These are phyloP conservation scores for Fistulifera solaris DNA, from an alignment of 108 stramenopile species.

Conservation along the genomic window DNA sequence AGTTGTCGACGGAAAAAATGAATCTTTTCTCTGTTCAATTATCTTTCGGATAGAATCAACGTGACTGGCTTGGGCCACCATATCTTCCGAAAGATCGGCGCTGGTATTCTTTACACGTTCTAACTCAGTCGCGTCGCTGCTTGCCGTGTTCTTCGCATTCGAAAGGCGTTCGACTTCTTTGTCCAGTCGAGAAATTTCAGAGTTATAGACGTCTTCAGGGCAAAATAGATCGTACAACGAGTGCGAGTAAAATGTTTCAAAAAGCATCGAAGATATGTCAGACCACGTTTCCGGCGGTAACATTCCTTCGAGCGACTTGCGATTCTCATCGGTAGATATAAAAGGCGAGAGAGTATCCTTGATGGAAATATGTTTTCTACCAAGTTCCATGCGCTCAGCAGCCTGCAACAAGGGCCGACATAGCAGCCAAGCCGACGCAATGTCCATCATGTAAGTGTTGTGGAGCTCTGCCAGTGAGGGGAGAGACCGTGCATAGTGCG, in stretches of 20 bases:
- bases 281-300: constrained; percentile 35
- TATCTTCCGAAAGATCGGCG: constrained; percentile 38
- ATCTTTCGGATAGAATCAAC: constrained; percentile 27
- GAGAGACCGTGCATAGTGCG: constrained; percentile 42
- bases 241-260: constrained; percentile 61
- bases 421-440: constrained; percentile 60
- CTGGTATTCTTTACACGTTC: constrained; percentile 37
- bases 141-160: constrained; percentile 32
- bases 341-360: too few relatives aligned
- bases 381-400: constrained; percentile 8
- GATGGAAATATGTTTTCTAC: too few relatives aligned
- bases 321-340: background rate
- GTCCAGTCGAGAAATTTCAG: constrained; percentile 54
- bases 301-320: constrained; percentile 16
- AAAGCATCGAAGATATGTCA: constrained; percentile 41
- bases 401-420: constrained; percentile 50
- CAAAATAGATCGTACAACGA: constrained; percentile 66
- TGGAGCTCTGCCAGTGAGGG: constrained; percentile 48
- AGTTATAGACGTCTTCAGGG: constrained; percentile 51
- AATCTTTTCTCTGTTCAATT: constrained; percentile 30
- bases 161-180: constrained; percentile 56
- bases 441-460: constrained; percentile 42
- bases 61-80: constrained; percentile 55
- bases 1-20: constrained; percentile 24
- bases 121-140: constrained; percentile 25